Base-by-base conservation (phyloP, 108 stramenopile species). In the Bacterosira constricta region DNA sequence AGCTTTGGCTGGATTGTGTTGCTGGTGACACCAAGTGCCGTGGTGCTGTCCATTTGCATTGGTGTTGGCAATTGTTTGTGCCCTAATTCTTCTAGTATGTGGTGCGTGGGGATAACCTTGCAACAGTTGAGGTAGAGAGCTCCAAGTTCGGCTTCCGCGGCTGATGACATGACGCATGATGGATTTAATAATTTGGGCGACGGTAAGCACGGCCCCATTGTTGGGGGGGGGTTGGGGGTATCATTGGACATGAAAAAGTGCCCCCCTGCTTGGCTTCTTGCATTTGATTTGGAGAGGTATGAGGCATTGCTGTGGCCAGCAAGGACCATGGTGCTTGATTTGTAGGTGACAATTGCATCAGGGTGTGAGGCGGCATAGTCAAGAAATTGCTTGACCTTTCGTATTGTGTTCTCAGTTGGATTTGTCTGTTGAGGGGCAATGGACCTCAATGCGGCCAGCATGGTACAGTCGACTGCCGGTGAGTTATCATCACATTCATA, bases 311-410 rank as follows among this genome's bases (percentile, higher is more conserved):
- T 55, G 27, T 77, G 36, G 54, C 69, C 36, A 10, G 2, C 6
- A 1, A 78, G 63, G 20, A 61, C 25, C 83, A 84, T 80, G 63
- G 66, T 63, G 26, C 75, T 76, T 55, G 54, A 44, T 9, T 38
- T 35, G 46, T 66, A 80, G 1, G 67, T 55, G 12, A 84, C 20
- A 8, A 44, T 76, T 63, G 79, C 75, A 45, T 77, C 46, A 1
- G 79, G 79, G 47, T 84, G 54, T 17, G 83, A 60, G 32, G 83
- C 77, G 1, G 56, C 50, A 60, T 84, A 84, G 35, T 84, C 63
- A 0, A 84, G 70, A 4, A 80, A 44, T 37, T 65, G 44, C 38
- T n/a, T 68, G 70, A 31, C 50, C 13, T 32, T 20, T 15, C 13
- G 4, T 18, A 50, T 49, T 25, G 61, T 72, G 23, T 63, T 4